A percentile compares a stretch with the other conserved stretches of the same genome.
Evolutionary conservation across 2,329 filamentous ascomycete species (phyloP).

Genomic region (Cladosporium phlei): DNA sequence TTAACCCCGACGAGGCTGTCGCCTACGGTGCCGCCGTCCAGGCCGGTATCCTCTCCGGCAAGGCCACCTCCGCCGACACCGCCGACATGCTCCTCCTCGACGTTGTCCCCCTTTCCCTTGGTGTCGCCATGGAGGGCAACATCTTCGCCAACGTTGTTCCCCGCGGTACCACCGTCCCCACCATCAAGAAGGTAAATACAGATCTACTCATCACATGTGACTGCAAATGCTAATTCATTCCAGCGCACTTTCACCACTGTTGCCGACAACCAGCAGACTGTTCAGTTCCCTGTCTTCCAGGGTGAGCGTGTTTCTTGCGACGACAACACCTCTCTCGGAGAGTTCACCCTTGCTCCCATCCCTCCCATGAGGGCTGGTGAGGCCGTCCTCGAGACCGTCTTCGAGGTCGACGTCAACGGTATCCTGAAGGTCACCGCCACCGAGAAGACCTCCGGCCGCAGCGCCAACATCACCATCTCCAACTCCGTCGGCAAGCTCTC

Average conservation of each 20-base stretch:
- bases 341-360: slow-evolving; percentile 76
- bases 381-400: slow-evolving; percentile 93
- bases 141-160: slow-evolving; percentile 94
- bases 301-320: slow-evolving; percentile 97
- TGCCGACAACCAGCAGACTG: slow-evolving; percentile 65
- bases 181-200: no score
- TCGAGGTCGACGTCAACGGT: slow-evolving; percentile 99
- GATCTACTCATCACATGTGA: no score
- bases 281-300: slow-evolving; percentile 81
- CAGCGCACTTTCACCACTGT: slow-evolving; percentile 79
- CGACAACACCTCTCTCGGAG: slow-evolving; percentile 95
- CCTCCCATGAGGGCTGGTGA: slow-evolving; percentile 88
- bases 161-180: slow-evolving; percentile 40
- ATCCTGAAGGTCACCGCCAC: slow-evolving; percentile 93
- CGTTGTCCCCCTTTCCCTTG: slow-evolving; percentile 91
- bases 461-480: slow-evolving; percentile 98
- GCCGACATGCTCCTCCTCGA: slow-evolving; percentile 92
- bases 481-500: slow-evolving; percentile 99
- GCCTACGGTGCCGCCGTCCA: slow-evolving; percentile 98
- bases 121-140: slow-evolving; percentile 99
- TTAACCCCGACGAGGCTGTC: slow-evolving; percentile 99
- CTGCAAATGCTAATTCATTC: no score
- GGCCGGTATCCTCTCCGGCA: slow-evolving; percentile 96
- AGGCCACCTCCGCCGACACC: slow-evolving; percentile 93
- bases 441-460: slow-evolving; percentile 97